Conservation (phyloP, 192 early-diverging fungal genomes). For the Coemansia sp. region DNA sequence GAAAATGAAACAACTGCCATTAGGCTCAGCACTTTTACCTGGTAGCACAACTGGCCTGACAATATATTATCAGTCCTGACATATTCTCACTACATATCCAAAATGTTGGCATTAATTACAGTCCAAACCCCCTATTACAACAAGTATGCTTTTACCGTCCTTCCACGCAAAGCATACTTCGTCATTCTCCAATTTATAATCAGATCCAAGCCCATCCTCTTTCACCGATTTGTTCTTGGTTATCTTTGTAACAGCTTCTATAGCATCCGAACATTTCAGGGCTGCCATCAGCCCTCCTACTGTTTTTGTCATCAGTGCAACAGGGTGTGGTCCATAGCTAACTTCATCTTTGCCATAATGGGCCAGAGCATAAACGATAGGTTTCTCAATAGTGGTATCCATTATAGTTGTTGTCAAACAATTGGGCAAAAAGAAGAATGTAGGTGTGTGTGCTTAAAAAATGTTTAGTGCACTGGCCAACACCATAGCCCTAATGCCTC, state of each 20-base stretch:
- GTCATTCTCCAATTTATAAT: not conserved
- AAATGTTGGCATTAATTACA: not conserved
- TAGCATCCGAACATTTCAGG: not conserved
- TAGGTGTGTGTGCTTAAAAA: not conserved
- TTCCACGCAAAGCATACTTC: not conserved
- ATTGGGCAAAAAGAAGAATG: not conserved
- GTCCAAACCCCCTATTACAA: not conserved
- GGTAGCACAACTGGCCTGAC: too few species aligned
- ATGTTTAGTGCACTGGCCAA: too few species aligned
- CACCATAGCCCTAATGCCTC: too few species aligned
- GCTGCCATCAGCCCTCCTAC: not conserved
- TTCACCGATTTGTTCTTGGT: not conserved
- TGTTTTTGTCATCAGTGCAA: not conserved
- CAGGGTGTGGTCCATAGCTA: not conserved
- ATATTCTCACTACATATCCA: too few species aligned
- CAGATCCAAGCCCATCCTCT: not conserved
- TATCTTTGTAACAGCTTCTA: not conserved
- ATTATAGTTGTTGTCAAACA: not conserved
- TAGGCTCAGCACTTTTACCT: too few species aligned
- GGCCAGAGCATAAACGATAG: too few species aligned
- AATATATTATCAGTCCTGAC: too few species aligned
- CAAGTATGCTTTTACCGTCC: not conserved
- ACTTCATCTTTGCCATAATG: not conserved
- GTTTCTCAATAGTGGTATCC: not conserved
- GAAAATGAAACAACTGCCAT: too few species aligned